Evolutionary conservation across 345 rosid species (phyloP).

Genomic region (Citrus medica): DNA sequence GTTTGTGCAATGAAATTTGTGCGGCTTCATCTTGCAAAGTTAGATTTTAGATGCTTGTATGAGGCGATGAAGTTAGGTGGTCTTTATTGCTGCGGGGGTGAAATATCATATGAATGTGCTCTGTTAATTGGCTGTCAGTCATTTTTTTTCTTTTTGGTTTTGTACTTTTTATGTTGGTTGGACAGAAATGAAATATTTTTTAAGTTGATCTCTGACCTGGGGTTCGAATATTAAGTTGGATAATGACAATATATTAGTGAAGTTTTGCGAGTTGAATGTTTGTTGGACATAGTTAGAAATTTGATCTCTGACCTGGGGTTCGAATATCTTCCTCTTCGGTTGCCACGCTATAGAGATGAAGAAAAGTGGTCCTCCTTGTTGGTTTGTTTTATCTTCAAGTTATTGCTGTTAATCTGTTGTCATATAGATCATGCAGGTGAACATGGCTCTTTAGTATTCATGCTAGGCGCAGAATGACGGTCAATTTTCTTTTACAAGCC

Average conservation of each 20-base stretch:
- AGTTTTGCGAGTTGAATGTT: neutral
- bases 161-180: neutral
- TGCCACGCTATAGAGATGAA: neutral
- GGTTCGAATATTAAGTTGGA: neutral
- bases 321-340: neutral
- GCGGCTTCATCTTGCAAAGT: neutral
- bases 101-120: neutral
- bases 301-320: neutral
- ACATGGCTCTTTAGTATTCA: neutral
- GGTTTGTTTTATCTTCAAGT: neutral
- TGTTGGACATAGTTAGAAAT: neutral
- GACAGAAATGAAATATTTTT: neutral
- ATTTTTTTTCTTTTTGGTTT: neutral
- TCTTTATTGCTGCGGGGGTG: neutral
- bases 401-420: neutral
- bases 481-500: too few relatives aligned
- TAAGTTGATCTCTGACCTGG: too few relatives aligned
- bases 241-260: neutral
- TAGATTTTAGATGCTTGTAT: conserved; percentile 1
- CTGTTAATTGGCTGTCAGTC: neutral
- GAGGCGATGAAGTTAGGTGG: neutral
- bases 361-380: neutral
- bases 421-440: neutral
- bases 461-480: neutral
- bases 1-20: neutral